A percentile compares a stretch with the other conserved stretches of the same genome.
phyloP scores from a whole-genome alignment of 768 basidiomycete species.

The Boletus rubroflammeus region DNA sequence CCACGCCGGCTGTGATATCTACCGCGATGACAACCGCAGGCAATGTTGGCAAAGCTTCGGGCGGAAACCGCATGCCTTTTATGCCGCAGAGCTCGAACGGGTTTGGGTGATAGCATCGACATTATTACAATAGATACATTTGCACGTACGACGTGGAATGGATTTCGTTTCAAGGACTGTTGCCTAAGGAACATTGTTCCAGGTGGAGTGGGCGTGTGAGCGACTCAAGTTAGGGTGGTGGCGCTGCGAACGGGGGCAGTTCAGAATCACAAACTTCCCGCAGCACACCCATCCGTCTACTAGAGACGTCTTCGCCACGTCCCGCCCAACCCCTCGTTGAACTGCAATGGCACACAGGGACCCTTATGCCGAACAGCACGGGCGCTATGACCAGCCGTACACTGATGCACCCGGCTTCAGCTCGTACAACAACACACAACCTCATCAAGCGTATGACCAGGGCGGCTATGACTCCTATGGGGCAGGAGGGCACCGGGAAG shows the following conservation, averaged over 20 bases:
- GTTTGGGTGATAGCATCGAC: conserved; percentile 25
- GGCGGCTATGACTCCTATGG: conserved; percentile 33
- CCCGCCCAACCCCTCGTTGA: not conserved
- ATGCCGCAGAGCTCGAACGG: conserved; percentile 34
- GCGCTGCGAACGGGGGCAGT: conserved; percentile 2
- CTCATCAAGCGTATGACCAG: conserved; percentile 54
- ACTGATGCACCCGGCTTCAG: conserved; percentile 38
- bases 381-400: conserved; percentile 32
- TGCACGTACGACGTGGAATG: not conserved
- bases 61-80: conserved; percentile 55
- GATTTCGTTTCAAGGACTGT: not conserved
- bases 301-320: not conserved
- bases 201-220: conserved; percentile 15
- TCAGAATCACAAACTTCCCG: conserved; percentile 4
- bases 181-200: not conserved
- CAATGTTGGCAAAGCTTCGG: conserved; percentile 19
- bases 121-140: conserved; percentile 1
- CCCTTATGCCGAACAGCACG: conserved; percentile 43
- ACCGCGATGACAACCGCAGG: conserved; percentile 11
- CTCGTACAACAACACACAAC: conserved; percentile 42
- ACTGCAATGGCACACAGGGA: conserved; percentile 49
- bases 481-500: conserved; percentile 36
- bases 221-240: not conserved
- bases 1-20: conserved; percentile 19
- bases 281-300: conserved; percentile 17